Base-by-base conservation (phyloP, 1,139 yeast species). In the Debaryomyces sp. region DNA sequence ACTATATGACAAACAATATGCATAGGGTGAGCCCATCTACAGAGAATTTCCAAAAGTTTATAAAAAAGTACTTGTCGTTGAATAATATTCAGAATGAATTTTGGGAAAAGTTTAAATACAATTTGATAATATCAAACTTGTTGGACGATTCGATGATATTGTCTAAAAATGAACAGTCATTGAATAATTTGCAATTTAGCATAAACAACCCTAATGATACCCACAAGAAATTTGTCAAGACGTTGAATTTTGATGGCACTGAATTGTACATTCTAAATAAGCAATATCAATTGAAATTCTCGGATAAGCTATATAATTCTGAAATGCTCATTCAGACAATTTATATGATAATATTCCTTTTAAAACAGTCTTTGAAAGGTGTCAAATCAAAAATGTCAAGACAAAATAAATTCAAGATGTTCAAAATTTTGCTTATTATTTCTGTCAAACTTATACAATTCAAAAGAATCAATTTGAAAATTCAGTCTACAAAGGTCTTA, bases 61-160 rank as follows among this genome's bases (percentile, higher is more conserved):
- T 72, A 32, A 46, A 46, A 17, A 67, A 67, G 48, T 71, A 72
- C 53, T 54, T 73, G 8, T 50, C 61, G 2, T 46, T 70, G 41
- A 51, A 56, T 26, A 50, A 46, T 7, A 41, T 50, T 13, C 43
- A 50, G 5, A 49, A 46, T 13, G 64, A 63, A 47, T 73, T 73
- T 50, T 69, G 75, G 74, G 81, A 77, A 51, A 67, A 66, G 49
- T 72, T 74, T 64, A 75, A 74, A 55, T 77, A 76, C 54, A 68
- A 64, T 51, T 57, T 77, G 33, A 63, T 77, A 2, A 60, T 71
- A 4, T 73, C 79, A 2, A 70, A 70, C 49, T 59, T 77, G n/a
- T 57, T 77, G 41, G 80, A 75, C 45, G 75, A 74, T 51, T 61
- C 78, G 1, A 70, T 76, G 72, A 67, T 73, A 33, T 58, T 75